A percentile compares a stretch with the other conserved stretches of the same genome.
phyloP scores from a whole-genome alignment of 768 basidiomycete genomes.

The Sarcomyxa edulis region DNA sequence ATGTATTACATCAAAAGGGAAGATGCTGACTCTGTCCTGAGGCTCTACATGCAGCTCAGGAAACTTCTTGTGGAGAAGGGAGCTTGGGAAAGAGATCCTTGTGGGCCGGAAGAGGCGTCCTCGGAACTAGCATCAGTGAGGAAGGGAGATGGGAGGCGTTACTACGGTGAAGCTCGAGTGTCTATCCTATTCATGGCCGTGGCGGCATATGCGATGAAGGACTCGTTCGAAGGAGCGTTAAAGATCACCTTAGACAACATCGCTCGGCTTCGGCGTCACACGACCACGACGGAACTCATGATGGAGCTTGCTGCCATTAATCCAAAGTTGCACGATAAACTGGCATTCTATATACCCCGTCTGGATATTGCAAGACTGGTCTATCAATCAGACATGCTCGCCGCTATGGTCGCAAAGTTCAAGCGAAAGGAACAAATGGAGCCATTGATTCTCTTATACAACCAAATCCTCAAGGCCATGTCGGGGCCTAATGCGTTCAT shows the following conservation, averaged over 20 bases:
- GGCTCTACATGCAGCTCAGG: slow-evolving; percentile 37
- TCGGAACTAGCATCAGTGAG: slow-evolving; percentile 1
- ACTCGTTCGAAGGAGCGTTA: slow-evolving; percentile 56
- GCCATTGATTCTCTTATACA: slow-evolving; percentile 44
- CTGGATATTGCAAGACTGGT: slow-evolving; percentile 50
- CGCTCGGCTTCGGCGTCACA: slow-evolving; percentile 27
- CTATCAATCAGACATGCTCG: slow-evolving; percentile 41
- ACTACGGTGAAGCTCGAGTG: slow-evolving; percentile 23
- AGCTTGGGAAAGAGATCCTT: slow-evolving; percentile 14
- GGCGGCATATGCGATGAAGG: slow-evolving; percentile 55
- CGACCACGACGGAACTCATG: slow-evolving; percentile 35
- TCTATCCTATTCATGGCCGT: slow-evolving; percentile 45
- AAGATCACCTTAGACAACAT: slow-evolving; percentile 32
- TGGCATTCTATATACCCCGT: slow-evolving; percentile 38
- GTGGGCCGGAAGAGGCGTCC: slow-evolving; percentile 6
- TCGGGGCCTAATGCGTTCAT: slow-evolving; percentile 49
- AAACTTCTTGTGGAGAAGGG: slow-evolving; percentile 16
- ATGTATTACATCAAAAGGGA: slow-evolving; percentile 32
- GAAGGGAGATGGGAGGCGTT: slow-evolving; percentile 19
- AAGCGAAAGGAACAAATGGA: slow-evolving; percentile 24
- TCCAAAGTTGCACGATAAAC: slow-evolving; percentile 31
- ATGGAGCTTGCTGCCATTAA: slow-evolving; percentile 27
- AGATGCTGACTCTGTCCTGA: slow-evolving; percentile 36
- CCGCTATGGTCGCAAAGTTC: slow-evolving; percentile 45
- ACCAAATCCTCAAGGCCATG: slow-evolving; percentile 44